These are phyloP conservation scores for Fagus sylvatica DNA, from an alignment of 306 rosid genomes.

Conservation along the genomic window DNA sequence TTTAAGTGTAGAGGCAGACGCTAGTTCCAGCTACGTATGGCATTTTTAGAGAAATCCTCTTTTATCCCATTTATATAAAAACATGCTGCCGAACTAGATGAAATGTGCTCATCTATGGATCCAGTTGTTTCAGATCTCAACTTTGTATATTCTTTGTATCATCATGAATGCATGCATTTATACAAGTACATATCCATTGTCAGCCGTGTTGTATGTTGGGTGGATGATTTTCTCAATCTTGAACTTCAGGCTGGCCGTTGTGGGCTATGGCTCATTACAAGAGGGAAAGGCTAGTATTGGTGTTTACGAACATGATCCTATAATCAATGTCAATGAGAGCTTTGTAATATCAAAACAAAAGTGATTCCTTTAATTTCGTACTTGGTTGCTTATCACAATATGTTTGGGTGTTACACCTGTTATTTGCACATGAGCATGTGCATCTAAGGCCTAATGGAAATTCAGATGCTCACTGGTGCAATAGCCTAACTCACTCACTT, in stretches of 20 bases:
- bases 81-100: neutral
- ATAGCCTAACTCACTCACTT: neutral
- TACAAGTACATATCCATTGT: neutral
- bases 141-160: neutral
- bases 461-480: constrained; percentile 17
- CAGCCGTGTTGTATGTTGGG: neutral
- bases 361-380: neutral
- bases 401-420: neutral
- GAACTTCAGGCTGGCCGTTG: neutral
- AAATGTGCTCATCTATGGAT: neutral
- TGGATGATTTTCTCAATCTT: neutral
- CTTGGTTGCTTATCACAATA: neutral
- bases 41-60: neutral
- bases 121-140: neutral
- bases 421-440: too few species aligned
- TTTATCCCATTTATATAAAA: neutral
- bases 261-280: neutral
- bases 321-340: too few species aligned
- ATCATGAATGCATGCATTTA: neutral
- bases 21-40: neutral
- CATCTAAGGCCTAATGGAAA: neutral
- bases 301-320: neutral
- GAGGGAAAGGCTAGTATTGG: neutral
- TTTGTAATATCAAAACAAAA: too few species aligned
- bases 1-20: neutral